phyloP scores from a whole-genome alignment of 805 yeast species.

The Starmerella stellata region DNA sequence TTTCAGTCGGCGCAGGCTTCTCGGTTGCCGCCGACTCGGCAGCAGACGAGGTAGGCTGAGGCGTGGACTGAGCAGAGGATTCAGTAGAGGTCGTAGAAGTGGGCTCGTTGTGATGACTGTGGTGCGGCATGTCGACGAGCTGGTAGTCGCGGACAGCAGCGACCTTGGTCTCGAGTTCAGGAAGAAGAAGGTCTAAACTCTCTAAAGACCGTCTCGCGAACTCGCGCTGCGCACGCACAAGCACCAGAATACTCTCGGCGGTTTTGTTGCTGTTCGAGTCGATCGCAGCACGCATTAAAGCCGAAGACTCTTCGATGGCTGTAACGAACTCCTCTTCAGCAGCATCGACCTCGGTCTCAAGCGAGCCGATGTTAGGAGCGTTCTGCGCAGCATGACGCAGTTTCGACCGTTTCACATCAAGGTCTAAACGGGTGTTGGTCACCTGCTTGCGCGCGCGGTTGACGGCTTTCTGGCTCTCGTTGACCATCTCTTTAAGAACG shows the following conservation, averaged over 20 bases:
- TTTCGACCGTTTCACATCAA: constrained; percentile 54
- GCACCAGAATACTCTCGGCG: constrained; percentile 45
- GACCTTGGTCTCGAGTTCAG: constrained; percentile 34
- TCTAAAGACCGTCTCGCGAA: constrained; percentile 62
- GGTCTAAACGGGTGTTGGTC: constrained; percentile 56
- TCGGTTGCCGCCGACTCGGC: too few species aligned
- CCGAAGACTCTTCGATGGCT: constrained; percentile 72
- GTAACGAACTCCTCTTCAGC: constrained; percentile 78
- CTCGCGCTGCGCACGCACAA: constrained; percentile 61
- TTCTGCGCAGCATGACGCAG: constrained; percentile 27
- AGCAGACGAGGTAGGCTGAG: too few species aligned
- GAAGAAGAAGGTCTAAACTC: constrained; percentile 43
- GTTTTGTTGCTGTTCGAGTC: constrained; percentile 41
- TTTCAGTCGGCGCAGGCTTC: too few species aligned
- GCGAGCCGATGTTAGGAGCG: constrained; percentile 53
- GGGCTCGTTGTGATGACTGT: too few species aligned
- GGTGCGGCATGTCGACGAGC: too few species aligned
- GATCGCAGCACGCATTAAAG: constrained; percentile 63
- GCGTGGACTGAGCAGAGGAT: too few species aligned
- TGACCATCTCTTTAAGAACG: constrained; percentile 43
- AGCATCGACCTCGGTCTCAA: constrained; percentile 59
- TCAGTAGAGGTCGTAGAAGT: too few species aligned
- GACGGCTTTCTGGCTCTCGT: constrained; percentile 43
- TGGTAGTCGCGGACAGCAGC: background rate
- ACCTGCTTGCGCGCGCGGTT: constrained; percentile 54